Base-by-base conservation (phyloP, 768 basidiomycete species). In the Amanita molliuscula region DNA sequence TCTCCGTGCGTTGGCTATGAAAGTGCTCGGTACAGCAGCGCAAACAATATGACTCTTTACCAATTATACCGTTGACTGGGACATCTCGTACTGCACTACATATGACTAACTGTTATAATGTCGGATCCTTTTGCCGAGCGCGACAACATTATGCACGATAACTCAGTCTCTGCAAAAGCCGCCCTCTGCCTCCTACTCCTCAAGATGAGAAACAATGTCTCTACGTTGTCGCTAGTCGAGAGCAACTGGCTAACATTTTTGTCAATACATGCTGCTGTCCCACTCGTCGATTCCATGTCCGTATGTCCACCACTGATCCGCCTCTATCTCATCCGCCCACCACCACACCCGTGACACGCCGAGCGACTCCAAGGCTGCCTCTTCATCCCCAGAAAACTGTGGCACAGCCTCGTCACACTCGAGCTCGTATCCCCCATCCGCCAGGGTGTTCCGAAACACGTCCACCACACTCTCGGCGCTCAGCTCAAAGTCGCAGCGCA, bases 1-100 rank as follows among this genome's bases (percentile, higher is more conserved):
- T 59, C 66, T 94, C 44, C 80, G 81, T 21, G 87, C 84, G 16
- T 64, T 93, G 35, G 89, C 90, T 3, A 68, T 85, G 64, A 93
- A 94, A 65, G 84, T 92, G 13, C 59, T 92, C 37, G 90, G 88
- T 26, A 79, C 82, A 45, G 77, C 82, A 4, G 47, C 76, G 29
- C 65, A 56, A 53, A 36, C 42, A 13, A 7, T 13, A n/a, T n/a
- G 15, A 44, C 16, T 16, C 16, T 28, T 25, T 37, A 31, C 21
- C 10, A 20, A 29, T 10, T 48, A 48, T 48, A 36, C 25, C 33
- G 15, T 41, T 28, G 25, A 20, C 40, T 10, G 40, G n/a, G 28
- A 31, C 40, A n/a, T 35, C 8, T 18, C 15, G 13, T 23, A 46
- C 13, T 4, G 15, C 25, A 29, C 9, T n/a, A n/a, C n/a, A n/a